These are phyloP conservation scores for Phyllosticta paracitricarpa DNA, from an alignment of 2,329 filamentous ascomycete species.

Conservation along the genomic window DNA sequence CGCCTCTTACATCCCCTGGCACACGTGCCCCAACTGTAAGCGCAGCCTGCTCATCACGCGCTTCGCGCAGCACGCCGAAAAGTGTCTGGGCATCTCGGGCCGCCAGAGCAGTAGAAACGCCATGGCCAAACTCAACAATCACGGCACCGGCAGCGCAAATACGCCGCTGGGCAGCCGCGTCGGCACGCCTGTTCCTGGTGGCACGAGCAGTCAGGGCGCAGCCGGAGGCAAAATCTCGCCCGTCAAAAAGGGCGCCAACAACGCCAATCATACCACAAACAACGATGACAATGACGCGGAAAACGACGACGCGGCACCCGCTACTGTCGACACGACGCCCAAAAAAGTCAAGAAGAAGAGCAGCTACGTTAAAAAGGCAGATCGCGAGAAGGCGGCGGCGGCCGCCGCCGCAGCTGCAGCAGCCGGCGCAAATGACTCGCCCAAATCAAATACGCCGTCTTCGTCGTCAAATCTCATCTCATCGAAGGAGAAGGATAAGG, in stretches of 20 bases:
- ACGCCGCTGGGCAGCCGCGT: conserved; percentile 33
- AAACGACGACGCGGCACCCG: conserved; percentile 19
- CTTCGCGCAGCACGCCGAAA: conserved; percentile 51
- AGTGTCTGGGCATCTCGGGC: conserved; percentile 49
- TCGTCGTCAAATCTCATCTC: conserved; percentile 15
- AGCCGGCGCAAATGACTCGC: background rate
- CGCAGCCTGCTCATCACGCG: conserved; percentile 51
- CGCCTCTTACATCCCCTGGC: conserved; percentile 40
- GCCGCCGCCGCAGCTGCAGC: conserved; percentile 12
- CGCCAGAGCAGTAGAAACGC: conserved; percentile 41
- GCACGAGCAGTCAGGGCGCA: conserved; percentile 18
- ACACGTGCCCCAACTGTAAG: conserved; percentile 51
- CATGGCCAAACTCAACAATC: conserved; percentile 32
- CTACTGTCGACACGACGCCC: conserved; percentile 35
- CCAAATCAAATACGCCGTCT: background rate
- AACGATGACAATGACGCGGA: conserved; percentile 11
- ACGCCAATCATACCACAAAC: background rate
- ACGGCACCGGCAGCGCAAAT: conserved; percentile 26
- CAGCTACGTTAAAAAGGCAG: conserved; percentile 30
- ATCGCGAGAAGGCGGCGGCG: conserved; percentile 20
- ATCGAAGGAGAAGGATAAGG: too few relatives aligned
- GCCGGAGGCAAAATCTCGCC: conserved; percentile 21
- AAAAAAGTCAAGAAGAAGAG: conserved; percentile 42
- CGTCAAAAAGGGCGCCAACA: conserved; percentile 16
- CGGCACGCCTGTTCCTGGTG: conserved; percentile 32